Evolutionary conservation across 2,329 filamentous ascomycete species (phyloP).

Genomic region (Penicillium fuscoglaucum): DNA sequence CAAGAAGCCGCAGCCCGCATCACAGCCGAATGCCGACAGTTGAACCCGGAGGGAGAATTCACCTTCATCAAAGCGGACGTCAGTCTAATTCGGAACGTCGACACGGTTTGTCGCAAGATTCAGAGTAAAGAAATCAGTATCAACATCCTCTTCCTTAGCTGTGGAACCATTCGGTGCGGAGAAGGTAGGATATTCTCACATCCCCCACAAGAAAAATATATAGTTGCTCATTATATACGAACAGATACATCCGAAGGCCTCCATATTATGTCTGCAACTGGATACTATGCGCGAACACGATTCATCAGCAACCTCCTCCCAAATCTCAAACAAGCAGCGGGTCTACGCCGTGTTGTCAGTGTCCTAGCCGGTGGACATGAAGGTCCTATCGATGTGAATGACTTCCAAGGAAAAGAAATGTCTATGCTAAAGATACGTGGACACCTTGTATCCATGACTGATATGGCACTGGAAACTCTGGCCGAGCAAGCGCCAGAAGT

Average conservation of each 20-base stretch:
- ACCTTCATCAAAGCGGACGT: conserved; percentile 52
- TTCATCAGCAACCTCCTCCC: conserved; percentile 61
- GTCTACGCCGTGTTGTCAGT: conserved; percentile 56
- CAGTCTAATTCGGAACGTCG: conserved; percentile 50
- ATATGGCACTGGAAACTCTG: conserved; percentile 51
- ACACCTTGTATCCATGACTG: conserved; percentile 51
- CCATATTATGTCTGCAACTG: conserved; percentile 52
- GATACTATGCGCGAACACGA: conserved; percentile 59
- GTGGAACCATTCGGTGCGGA: conserved; percentile 45
- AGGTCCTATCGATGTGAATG: conserved; percentile 49
- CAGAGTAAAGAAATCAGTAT: conserved; percentile 52
- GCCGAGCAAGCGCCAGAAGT: conserved; percentile 49
- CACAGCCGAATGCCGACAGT: conserved; percentile 41
- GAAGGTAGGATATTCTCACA: conserved; percentile 13
- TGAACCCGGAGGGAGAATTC: conserved; percentile 50
- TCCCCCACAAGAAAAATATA: not conserved
- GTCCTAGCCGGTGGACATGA: conserved; percentile 58
- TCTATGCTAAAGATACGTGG: conserved; percentile 44
- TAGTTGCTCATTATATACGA: not conserved
- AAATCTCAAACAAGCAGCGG: conserved; percentile 48
- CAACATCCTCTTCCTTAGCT: conserved; percentile 57
- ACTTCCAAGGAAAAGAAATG: conserved; percentile 47
- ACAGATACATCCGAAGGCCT: conserved; percentile 61
- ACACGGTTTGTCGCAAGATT: conserved; percentile 54
- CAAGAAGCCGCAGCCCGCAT: conserved; percentile 45